Base-by-base conservation (phyloP, 2,329 filamentous ascomycete species). In the Calonectria hawksworthii region DNA sequence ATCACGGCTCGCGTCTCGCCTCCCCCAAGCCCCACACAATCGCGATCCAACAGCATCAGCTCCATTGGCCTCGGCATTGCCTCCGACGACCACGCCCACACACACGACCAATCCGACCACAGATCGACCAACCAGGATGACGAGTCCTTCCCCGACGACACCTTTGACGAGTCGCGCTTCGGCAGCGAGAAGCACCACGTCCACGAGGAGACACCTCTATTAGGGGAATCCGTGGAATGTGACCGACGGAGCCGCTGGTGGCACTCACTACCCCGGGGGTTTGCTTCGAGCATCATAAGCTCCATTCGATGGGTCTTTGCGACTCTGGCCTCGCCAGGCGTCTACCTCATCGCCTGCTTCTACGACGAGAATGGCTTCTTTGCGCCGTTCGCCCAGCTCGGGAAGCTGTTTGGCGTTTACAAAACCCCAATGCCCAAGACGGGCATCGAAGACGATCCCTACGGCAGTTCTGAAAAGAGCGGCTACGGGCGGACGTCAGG, bases 271-370 rank as follows among this genome's bases (percentile, higher is more conserved):
- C 93, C 94, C 23, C 91, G 93, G 84, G 92, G 92, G 80, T 89
- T 98, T 74, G 93, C 93, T 52, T 90, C 91, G 73, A 92, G 92
- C 74, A 87, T 98, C 72, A 90, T 96, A 75, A 92, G 94, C 79
- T 94, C 95, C 8, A 89, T 98, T 79, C 92, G 93, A 78, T 94
- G 95, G 87, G 89, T 98, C 61, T 86, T 98, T 70, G 93, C 94
- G 65, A 94, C 95, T 18, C 86, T 99, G 74, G 91, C 94, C 32
- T 93, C 94, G 28, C 96, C 96, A 1, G 94, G 93, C 23, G 91
- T 96, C 65, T 98, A 96, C 85, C 86, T 98, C 71, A 92, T 96
- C 74, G 93, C 94, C 77, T 96, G 91, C 83, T 94, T 99, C 80
- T 96, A 94, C 86, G 93, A 98, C 82, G 93, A 95, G 59, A 87